A percentile compares a stretch with the other conserved stretches of the same genome.
These are phyloP conservation scores for Naganishia onofrii DNA, from an alignment of 768 basidiomycete species.

Conservation along the genomic window DNA sequence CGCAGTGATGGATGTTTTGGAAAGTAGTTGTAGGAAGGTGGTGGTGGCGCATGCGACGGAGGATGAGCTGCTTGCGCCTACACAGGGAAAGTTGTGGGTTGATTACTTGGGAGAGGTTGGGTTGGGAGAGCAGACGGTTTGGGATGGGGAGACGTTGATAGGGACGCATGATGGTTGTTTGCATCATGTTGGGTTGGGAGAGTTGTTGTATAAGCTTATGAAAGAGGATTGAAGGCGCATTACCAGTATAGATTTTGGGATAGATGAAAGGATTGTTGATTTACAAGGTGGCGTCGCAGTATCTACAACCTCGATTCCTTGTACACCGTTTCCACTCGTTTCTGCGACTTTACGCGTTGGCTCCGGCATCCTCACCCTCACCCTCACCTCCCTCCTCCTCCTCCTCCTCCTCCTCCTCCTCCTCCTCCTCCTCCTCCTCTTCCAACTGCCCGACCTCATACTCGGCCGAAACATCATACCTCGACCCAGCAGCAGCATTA, in stretches of 20 bases:
- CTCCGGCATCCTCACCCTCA: background rate
- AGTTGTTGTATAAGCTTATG: constrained; percentile 26
- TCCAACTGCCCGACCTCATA: constrained; percentile 53
- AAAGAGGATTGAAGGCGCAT: too few relatives aligned
- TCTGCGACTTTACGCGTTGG: background rate
- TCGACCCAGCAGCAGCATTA: constrained; percentile 78
- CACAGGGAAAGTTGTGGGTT: constrained; percentile 35
- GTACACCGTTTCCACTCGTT: background rate
- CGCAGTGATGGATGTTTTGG: background rate
- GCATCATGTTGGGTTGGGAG: constrained; percentile 33
- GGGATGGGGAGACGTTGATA: constrained; percentile 34
- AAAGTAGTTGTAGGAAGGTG: constrained; percentile 7
- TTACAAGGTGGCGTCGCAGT: constrained; percentile 11
- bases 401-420: constrained; percentile 54
- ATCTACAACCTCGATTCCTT: constrained; percentile 6
- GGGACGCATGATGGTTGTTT: constrained; percentile 38
- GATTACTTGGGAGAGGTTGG: constrained; percentile 22
- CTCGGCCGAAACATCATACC: constrained; percentile 92
- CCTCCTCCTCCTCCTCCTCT: constrained; percentile 58
- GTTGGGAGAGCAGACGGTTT: constrained; percentile 15
- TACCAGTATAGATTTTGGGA: too few relatives aligned
- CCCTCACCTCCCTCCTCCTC: constrained; percentile 52
- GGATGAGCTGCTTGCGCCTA: constrained; percentile 38
- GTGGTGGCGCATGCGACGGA: constrained; percentile 38
- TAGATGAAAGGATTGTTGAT: background rate